Evolutionary conservation across 257 asterid species (phyloP), one percentile per base, ranked within the genome.

Genomic region (Nicotiana otophora): DNA sequence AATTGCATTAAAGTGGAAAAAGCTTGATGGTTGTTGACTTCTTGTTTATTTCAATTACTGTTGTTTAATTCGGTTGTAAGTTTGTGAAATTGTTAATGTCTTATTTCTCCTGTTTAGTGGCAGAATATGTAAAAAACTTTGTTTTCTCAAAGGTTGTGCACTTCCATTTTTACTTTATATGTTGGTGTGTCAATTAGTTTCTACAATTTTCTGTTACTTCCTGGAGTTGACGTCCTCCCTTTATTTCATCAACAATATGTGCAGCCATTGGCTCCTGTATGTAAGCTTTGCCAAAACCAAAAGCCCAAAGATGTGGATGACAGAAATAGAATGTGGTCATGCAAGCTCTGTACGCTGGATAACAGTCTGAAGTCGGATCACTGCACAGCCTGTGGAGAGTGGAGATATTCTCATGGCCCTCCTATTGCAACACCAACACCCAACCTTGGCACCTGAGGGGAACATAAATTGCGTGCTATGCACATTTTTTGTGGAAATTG

Each of bases 191-290:
- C 26, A 23, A 48, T 15, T 14, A 62, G 65, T 64, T 62, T 9
- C 6, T 19, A 51, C 20, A 67, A 66, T 82, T 11, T 63, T 9
- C 64, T 26, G 7, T 58, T n/a, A 12, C 10, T 26, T 48, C 69
- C 15, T 26, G 60, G 36, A 14, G 33, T 20, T 78, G 60, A 82
- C 46, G 3, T 64, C 42, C 68, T 34, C 7, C 34, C 31, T 19
- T 39, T 26, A 19, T 39, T 14, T 39, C 26, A 74, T 62, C 39
- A 48, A 74, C 84, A 46, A 72, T 58, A 7, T 80, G 46, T 57
- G 92, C 92, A 95, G 98, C 86, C 88, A 26, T 86, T 89, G 80
- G 97, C 97, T 84, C 97, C 96, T 80, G 69, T 92, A 70, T 96
- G 99, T 53, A 92, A 92, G 88, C 86, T 93, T 19, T 93, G 99